These are phyloP conservation scores for Micractinium conductrix DNA, from an alignment of 139 green algal genomes.

Conservation along the genomic window DNA sequence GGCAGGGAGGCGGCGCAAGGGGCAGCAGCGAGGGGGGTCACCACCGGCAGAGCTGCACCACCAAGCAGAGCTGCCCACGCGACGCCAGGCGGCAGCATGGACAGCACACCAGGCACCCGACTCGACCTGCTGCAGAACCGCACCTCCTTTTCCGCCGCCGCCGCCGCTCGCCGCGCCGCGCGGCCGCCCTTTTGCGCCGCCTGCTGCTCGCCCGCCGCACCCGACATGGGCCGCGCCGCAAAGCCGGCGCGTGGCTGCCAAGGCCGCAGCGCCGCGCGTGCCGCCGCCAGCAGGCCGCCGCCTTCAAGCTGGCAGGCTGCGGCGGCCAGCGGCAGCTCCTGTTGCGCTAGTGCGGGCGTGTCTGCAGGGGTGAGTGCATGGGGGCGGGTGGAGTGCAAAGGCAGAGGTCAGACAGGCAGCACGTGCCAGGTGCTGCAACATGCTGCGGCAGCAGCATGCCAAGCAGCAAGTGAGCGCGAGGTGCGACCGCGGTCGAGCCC, in stretches of 20 bases:
- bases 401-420: neutral
- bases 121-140: neutral
- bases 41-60: too few relatives aligned
- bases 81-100: too few relatives aligned
- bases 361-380: too few relatives aligned
- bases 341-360: neutral
- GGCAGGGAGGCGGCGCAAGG: neutral
- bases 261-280: neutral
- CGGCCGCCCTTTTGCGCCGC: neutral
- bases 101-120: neutral
- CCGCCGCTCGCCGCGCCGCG: slow-evolving; percentile 23
- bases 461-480: neutral
- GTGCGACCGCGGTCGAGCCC: too few relatives aligned
- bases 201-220: slow-evolving; percentile 23
- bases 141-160: slow-evolving; percentile 28
- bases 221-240: neutral
- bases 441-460: neutral
- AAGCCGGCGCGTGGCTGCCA: slow-evolving; percentile 8
- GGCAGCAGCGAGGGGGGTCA: neutral
- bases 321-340: neutral
- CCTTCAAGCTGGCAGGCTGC: neutral
- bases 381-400: too few relatives aligned
- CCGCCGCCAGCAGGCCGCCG: neutral
- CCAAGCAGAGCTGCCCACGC: too few relatives aligned
- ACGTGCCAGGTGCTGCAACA: too few relatives aligned